Base-by-base conservation (phyloP, 805 yeast genomes). In the Martiniozyma abietophila region DNA sequence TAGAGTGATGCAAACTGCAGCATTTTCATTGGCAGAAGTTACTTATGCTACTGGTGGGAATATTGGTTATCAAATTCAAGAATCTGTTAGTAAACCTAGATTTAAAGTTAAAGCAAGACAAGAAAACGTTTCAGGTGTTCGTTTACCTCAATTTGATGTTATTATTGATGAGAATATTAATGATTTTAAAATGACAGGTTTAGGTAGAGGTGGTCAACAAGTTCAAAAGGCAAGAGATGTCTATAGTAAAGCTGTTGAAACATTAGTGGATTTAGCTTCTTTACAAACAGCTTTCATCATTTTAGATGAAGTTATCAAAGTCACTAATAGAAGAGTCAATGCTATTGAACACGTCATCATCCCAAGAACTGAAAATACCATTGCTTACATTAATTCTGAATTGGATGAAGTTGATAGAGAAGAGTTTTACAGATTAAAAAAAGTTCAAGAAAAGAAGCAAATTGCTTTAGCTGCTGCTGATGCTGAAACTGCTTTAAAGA, bases 171-270 rank as follows among this genome's bases (percentile, higher is more conserved):
- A 82, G 43, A 74, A 76, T 8, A 82, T 84, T 55, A 89, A 89
- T 52, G 98, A 92, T 54, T 89, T 89, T 69, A 84, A 84, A 58
- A 67, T 89, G 74, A 89, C 97, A 5, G 98, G 98, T 48, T 69
- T 89, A 46, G 98, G 98, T 33, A 74, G 96, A 58, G 98, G 98
- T 61, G 97, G 98, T 44, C 97, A 89, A 61, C 97, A 89, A 58
- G 94, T 89, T 35, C 95, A 83, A 59, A 80, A 80, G 59, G 96
- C 97, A 38, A 86, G 88, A 60, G 73, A 74, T 45, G 95, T 92
- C 17, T 92, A 92, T 59, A 79, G 96, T 24, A 83, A 79, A 51
- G 95, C 96, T 10, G 96, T 92, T n/a, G 97, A 92, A 61, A 86
- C 96, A 0, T 69, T 89, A 43, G 96, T 89, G 21, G 96, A 86